Base-by-base conservation (phyloP, 345 rosid species). In the Laguncularia racemosa region DNA sequence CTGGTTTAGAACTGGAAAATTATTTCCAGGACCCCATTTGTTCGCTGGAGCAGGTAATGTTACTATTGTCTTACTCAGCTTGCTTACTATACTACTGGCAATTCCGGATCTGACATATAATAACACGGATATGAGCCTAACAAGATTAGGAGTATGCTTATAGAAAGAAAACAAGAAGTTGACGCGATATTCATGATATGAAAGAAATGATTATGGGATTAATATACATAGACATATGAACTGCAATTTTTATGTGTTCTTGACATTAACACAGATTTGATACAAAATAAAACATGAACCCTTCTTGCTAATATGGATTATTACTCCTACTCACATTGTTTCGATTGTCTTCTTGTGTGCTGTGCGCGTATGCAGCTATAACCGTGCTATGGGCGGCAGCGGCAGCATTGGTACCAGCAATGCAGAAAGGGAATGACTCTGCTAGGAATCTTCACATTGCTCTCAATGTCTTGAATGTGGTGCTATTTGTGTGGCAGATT, bases 21-120 rank as follows among this genome's bases (percentile, higher is more conserved):
- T 91, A 19, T 91, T 91, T 70, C 98, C 98, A 13, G 98, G 96
- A n/a, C 98, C 96, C 50, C 98, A 92, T 81, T 80, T 92, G 75
- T 92, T 79, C 57, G 89, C 89, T 6, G 98, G 96, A 58, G 88
- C 96, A 74, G 88, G 96, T 86, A 60, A 19, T 33, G 19, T 53
- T 47, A 4, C n/a, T 26, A 20, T 50, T 8, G 18, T 14, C 12
- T 3, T 10, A 15, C 2, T 7, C 20, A 14, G 16, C 16, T n/a
- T 57, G 38, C 16, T 2, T 53, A n/a, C 4, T 17, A 13, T 26
- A 6, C 2, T 18, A 18, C 15, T 46, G 20, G 26, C 26, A 23
- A 16, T 28, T 9, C 20, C n/a, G 10, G 18, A 17, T 20, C 26
- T 4, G 4, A 16, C 16, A 16, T 13, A 14, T 62, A 50, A 47